Percentiles rank a stretch among this genome's conserved stretches.
phyloP scores from a whole-genome alignment of 2,329 filamentous ascomycete genomes.

The Arthrobotrys megalospora region DNA sequence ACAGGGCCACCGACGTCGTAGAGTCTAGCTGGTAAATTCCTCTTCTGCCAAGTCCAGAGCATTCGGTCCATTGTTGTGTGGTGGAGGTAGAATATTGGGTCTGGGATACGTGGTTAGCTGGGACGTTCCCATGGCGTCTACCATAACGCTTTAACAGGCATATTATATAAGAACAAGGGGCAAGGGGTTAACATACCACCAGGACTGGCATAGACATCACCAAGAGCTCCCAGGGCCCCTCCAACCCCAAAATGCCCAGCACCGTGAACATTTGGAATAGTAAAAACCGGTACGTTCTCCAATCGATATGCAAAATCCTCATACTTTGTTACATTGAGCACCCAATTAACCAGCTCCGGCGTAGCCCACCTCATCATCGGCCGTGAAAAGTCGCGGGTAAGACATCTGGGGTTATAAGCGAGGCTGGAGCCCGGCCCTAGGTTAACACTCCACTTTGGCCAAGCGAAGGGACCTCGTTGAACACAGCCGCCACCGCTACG shows the following conservation, averaged over 20 bases:
- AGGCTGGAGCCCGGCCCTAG: conserved; percentile 59
- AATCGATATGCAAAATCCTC: conserved; percentile 64
- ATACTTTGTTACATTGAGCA: conserved; percentile 64
- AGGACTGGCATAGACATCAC: conserved; percentile 66
- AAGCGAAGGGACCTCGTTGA: conserved; percentile 65
- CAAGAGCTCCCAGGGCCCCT: conserved; percentile 65
- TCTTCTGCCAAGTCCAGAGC: conserved; percentile 66
- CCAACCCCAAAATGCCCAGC: conserved; percentile 67
- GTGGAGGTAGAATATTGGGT: conserved; percentile 67
- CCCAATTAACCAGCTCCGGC: conserved; percentile 64
- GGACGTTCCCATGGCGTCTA: background rate
- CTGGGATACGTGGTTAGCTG: conserved; percentile 42
- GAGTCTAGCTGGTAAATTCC: conserved; percentile 65
- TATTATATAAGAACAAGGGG: background rate
- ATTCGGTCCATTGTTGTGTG: conserved; percentile 67
- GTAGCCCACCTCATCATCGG: conserved; percentile 59
- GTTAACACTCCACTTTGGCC: conserved; percentile 61
- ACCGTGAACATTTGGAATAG: conserved; percentile 66
- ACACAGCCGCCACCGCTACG: conserved; percentile 66
- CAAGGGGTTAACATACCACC: conserved; percentile 62
- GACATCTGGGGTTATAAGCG: conserved; percentile 62
- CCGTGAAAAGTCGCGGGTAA: conserved; percentile 66
- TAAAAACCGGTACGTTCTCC: conserved; percentile 65
- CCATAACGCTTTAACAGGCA: background rate
- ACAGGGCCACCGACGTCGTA: conserved; percentile 67